A percentile compares a stretch with the other conserved stretches of the same genome.
Conservation (phyloP, 2,329 filamentous ascomycete genomes). For the Blumeria hordei region DNA sequence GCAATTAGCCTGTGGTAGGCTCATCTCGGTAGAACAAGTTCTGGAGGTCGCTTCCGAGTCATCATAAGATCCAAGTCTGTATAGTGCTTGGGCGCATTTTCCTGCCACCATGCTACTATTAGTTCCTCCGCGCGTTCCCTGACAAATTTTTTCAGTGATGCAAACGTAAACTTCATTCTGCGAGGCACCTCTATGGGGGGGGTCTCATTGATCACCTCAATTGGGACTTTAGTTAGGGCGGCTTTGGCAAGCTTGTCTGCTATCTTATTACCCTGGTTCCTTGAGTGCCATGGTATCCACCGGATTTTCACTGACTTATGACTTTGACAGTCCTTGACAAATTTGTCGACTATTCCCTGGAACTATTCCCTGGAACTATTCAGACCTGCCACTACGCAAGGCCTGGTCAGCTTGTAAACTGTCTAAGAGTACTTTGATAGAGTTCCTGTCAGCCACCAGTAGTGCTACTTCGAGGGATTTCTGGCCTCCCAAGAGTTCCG, state of each 20-base stretch:
- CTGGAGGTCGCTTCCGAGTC: not conserved
- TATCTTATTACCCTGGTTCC: not conserved
- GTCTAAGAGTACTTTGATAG: too few relatives aligned
- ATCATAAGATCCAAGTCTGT: not conserved
- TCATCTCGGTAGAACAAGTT: not conserved
- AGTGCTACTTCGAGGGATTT: too few relatives aligned
- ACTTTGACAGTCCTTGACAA: too few relatives aligned
- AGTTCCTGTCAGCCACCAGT: too few relatives aligned
- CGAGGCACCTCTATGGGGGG: not conserved
- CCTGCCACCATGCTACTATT: not conserved
- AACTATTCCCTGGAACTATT: too few relatives aligned
- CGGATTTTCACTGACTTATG: not conserved
- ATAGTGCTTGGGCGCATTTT: not conserved
- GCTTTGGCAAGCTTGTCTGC: not conserved
- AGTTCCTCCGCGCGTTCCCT: not conserved
- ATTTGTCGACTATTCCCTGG: too few relatives aligned
- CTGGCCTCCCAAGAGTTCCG: too few relatives aligned
- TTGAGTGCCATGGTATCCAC: not conserved
- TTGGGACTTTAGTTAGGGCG: not conserved
- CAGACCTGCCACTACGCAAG: too few relatives aligned
- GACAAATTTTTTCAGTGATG: not conserved
- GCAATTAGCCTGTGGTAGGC: not conserved
- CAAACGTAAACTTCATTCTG: not conserved
- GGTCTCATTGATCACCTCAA: not conserved
- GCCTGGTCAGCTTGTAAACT: too few relatives aligned